These are phyloP conservation scores for Jacaranda copaia DNA, from an alignment of 257 asterid species.

Conservation along the genomic window DNA sequence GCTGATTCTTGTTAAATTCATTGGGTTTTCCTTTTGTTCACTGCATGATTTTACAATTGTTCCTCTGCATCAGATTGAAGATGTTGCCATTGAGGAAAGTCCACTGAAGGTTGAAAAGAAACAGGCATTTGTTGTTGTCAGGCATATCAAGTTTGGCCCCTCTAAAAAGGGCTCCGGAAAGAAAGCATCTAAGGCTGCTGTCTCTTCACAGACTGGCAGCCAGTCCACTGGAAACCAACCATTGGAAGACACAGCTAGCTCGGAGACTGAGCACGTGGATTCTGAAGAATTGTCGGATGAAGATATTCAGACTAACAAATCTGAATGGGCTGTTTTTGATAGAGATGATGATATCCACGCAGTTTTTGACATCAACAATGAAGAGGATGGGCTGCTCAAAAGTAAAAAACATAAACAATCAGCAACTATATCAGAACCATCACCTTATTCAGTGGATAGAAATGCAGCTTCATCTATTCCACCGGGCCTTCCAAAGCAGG, in stretches of 20 bases:
- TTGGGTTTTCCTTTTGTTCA: not conserved
- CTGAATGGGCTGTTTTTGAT: slow-evolving; percentile 45
- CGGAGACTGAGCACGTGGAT: slow-evolving; percentile 30
- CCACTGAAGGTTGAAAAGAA: slow-evolving; percentile 62
- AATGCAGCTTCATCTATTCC: slow-evolving; percentile 35
- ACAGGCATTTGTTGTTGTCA: slow-evolving; percentile 66
- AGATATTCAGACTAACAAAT: slow-evolving; percentile 36
- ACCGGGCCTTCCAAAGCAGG: slow-evolving; percentile 26
- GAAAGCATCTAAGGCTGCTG: slow-evolving; percentile 48
- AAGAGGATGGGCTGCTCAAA: slow-evolving; percentile 25
- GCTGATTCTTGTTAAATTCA: too few relatives aligned
- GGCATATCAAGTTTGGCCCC: slow-evolving; percentile 84
- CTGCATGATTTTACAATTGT: slow-evolving; percentile 14
- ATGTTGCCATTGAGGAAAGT: slow-evolving; percentile 65
- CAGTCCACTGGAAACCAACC: not conserved
- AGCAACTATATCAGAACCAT: not conserved
- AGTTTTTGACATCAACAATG: slow-evolving; percentile 40
- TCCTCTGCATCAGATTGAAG: slow-evolving; percentile 63
- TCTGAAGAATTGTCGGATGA: slow-evolving; percentile 43
- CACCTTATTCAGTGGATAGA: slow-evolving; percentile 23
- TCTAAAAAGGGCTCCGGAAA: slow-evolving; percentile 61
- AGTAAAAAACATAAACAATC: slow-evolving; percentile 9
- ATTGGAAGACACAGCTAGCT: slow-evolving; percentile 28
- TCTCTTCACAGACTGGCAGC: slow-evolving; percentile 25
- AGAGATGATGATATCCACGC: slow-evolving; percentile 40